phyloP scores from a whole-genome alignment of 1,139 yeast genomes.

The Wickerhamomyces sp. region DNA sequence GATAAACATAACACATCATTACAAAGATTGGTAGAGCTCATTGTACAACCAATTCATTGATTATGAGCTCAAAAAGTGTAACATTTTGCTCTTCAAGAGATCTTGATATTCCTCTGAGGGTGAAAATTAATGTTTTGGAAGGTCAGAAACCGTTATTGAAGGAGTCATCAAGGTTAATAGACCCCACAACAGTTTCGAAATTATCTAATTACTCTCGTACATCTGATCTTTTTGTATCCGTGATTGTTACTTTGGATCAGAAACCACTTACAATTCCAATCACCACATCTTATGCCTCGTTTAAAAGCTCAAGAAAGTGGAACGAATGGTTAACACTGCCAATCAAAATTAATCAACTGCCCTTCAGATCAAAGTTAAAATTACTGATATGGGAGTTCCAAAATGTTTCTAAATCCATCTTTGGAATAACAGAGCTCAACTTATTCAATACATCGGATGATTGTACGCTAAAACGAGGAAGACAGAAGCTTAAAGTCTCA shows the following conservation, averaged over 20 bases:
- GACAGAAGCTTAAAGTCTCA: slow-evolving; percentile 44
- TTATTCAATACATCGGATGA: slow-evolving; percentile 49
- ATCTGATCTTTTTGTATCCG: slow-evolving; percentile 62
- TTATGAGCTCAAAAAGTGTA: slow-evolving; percentile 35
- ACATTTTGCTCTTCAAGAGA: slow-evolving; percentile 79
- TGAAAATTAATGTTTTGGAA: slow-evolving; percentile 43
- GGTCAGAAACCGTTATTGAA: slow-evolving; percentile 45
- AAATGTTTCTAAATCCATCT: slow-evolving; percentile 42
- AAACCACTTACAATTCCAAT: slow-evolving; percentile 65
- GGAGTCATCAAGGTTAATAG: slow-evolving; percentile 49
- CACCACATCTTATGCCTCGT: slow-evolving; percentile 60
- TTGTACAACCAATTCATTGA: background rate
- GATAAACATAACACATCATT: background rate
- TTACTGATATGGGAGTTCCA: slow-evolving; percentile 65
- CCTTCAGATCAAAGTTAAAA: slow-evolving; percentile 54
- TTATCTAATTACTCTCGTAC: slow-evolving; percentile 45
- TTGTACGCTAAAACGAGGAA: slow-evolving; percentile 51
- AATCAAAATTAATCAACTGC: slow-evolving; percentile 62
- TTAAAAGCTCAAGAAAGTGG: slow-evolving; percentile 45
- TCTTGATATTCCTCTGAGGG: slow-evolving; percentile 49
- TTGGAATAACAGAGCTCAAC: slow-evolving; percentile 58
- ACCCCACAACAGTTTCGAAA: slow-evolving; percentile 48
- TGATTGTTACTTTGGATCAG: slow-evolving; percentile 56
- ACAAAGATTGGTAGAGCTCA: no score
- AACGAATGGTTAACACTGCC: slow-evolving; percentile 69